Conservation (phyloP, 768 basidiomycete genomes). For the Lactifluus subvellereus region DNA sequence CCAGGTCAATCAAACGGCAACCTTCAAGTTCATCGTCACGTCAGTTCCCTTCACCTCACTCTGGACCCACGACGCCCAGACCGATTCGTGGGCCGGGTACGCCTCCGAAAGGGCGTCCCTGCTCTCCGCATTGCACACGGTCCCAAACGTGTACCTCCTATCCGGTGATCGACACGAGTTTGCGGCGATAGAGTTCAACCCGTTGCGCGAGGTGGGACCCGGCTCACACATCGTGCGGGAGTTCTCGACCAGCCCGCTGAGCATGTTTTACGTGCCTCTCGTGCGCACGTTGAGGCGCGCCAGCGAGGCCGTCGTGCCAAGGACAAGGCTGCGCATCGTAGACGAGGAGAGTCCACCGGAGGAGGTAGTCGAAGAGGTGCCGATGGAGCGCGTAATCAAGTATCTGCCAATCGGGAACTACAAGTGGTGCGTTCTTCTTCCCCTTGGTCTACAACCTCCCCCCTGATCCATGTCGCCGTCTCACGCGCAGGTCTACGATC, state of each 20-base stretch:
- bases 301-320: constrained; percentile 42
- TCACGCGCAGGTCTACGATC: constrained; percentile 50
- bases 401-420: constrained; percentile 61
- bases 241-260: constrained; percentile 64
- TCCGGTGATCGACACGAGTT: constrained; percentile 79
- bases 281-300: constrained; percentile 44
- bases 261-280: constrained; percentile 63
- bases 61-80: constrained; percentile 56
- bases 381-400: constrained; percentile 49
- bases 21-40: constrained; percentile 73
- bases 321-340: constrained; percentile 25
- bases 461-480: background rate
- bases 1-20: constrained; percentile 60
- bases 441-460: background rate
- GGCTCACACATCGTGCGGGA: constrained; percentile 45
- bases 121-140: constrained; percentile 51
- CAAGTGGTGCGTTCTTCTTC: constrained; percentile 46
- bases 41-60: constrained; percentile 72
- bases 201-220: constrained; percentile 27
- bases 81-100: constrained; percentile 70
- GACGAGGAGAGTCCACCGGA: constrained; percentile 28
- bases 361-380: constrained; percentile 36
- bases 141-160: constrained; percentile 65
- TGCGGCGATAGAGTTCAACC: constrained; percentile 58
- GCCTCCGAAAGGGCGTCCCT: constrained; percentile 52